Conservation (phyloP, 768 basidiomycete genomes). For the Infundibulicybe gibba region DNA sequence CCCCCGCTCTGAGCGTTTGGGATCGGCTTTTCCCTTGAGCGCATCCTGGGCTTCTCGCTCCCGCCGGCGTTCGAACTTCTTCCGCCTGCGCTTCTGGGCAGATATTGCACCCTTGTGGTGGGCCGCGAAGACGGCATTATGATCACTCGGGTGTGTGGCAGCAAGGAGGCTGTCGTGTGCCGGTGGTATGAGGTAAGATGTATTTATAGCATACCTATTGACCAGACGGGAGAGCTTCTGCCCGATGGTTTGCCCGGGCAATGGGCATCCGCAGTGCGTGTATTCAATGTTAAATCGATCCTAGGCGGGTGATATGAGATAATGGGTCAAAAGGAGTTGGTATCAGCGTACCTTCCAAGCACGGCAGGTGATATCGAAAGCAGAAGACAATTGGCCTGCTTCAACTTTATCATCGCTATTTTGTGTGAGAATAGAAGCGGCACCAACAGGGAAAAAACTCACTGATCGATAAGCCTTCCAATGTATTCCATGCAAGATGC, state of each 20-base stretch:
- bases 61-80: constrained; percentile 19
- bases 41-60: constrained; percentile 16
- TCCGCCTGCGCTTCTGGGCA: constrained; percentile 14
- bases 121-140: constrained; percentile 34
- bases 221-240: constrained; percentile 32
- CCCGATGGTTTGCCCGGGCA: constrained; percentile 36
- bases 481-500: constrained; percentile 33
- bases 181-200: constrained; percentile 25
- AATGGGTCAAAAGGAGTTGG: neutral
- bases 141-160: constrained; percentile 50
- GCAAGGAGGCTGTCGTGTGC: constrained; percentile 30
- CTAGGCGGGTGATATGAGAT: constrained; percentile 9
- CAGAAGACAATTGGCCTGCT: constrained; percentile 14
- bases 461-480: constrained; percentile 46
- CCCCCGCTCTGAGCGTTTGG: constrained; percentile 3
- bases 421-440: neutral
- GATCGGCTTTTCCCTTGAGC: constrained; percentile 11
- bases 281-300: constrained; percentile 44
- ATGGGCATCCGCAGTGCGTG: constrained; percentile 51
- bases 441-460: constrained; percentile 12
- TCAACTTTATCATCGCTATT: constrained; percentile 31
- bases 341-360: constrained; percentile 20
- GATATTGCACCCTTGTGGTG: constrained; percentile 13
- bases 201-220: constrained; percentile 9
- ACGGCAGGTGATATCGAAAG: constrained; percentile 21